Percentiles rank a stretch among this genome's conserved stretches.
These are phyloP conservation scores for Tubosaeta brunneosetosa DNA, from an alignment of 768 basidiomycete genomes.

Conservation along the genomic window DNA sequence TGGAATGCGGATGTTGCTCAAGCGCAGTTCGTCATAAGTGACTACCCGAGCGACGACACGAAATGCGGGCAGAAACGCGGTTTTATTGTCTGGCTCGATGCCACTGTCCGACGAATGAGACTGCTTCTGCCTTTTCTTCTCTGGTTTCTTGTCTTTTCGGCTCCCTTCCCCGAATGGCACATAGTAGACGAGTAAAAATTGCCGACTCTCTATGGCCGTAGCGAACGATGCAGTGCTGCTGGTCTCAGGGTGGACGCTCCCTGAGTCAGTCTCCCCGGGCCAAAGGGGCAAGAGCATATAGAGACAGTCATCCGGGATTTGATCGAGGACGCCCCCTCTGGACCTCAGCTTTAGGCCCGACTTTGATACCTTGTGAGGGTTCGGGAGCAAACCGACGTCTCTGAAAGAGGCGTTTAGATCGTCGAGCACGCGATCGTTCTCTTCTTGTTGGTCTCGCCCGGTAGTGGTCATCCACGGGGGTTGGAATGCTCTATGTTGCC, in stretches of 20 bases:
- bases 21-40: constrained; percentile 64
- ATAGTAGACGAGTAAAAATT: constrained; percentile 79
- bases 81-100: constrained; percentile 35
- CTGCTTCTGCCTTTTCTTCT: constrained; percentile 31
- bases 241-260: constrained; percentile 16
- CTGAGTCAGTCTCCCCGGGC: constrained; percentile 68
- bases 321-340: constrained; percentile 46
- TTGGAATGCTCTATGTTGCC: constrained; percentile 32
- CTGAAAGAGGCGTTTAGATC: constrained; percentile 73
- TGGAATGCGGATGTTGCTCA: constrained; percentile 70
- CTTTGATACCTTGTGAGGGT: constrained; percentile 30
- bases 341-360: constrained; percentile 15
- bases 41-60: constrained; percentile 72
- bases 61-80: constrained; percentile 59
- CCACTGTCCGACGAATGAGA: constrained; percentile 27
- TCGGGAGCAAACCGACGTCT: constrained; percentile 71
- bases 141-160: constrained; percentile 17
- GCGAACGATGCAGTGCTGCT: constrained; percentile 33
- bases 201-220: constrained; percentile 46
- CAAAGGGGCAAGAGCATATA: constrained; percentile 87
- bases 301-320: constrained; percentile 62
- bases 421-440: constrained; percentile 61
- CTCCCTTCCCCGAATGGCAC: constrained; percentile 41
- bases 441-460: constrained; percentile 61
- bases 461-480: constrained; percentile 66